Percentiles rank a stretch among this genome's conserved stretches.
Evolutionary conservation across 441 rosid genomes (phyloP).

Genomic region (Arabidopsis hybrid): DNA sequence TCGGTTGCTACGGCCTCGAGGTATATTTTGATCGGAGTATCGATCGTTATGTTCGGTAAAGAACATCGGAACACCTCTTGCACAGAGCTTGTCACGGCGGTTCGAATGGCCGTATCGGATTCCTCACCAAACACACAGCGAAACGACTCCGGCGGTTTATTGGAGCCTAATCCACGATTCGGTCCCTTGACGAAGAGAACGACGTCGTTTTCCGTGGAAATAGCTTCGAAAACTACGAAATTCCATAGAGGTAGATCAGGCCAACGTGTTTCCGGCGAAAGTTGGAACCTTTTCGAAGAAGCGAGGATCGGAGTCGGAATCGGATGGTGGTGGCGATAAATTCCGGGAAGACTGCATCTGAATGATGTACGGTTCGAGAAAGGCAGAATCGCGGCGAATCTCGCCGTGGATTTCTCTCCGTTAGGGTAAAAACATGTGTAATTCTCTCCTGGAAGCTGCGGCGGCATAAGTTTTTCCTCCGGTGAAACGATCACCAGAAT

Average conservation of each 20-base stretch:
- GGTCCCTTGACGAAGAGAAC: constrained; percentile 78
- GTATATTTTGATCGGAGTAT: constrained; percentile 48
- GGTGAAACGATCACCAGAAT: constrained; percentile 58
- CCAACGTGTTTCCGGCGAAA: constrained; percentile 32
- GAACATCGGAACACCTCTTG: constrained; percentile 85
- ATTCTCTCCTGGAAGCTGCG: neutral
- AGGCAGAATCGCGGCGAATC: constrained; percentile 55
- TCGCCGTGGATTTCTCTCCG: constrained; percentile 59
- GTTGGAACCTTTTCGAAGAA: constrained; percentile 24
- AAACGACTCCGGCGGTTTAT: constrained; percentile 53
- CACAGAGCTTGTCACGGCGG: constrained; percentile 71
- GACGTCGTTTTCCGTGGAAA: constrained; percentile 74
- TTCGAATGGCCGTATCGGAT: constrained; percentile 45
- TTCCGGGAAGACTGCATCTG: constrained; percentile 61
- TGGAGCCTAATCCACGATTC: constrained; percentile 63
- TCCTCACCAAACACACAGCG: constrained; percentile 64
- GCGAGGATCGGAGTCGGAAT: constrained; percentile 59
- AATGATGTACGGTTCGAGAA: constrained; percentile 59
- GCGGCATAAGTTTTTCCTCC: constrained; percentile 19
- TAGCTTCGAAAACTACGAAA: constrained; percentile 68
- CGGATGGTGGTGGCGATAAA: constrained; percentile 55
- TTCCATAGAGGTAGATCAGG: constrained; percentile 57
- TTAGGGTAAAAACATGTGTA: constrained; percentile 67
- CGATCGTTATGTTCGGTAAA: constrained; percentile 51
- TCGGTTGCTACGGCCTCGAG: constrained; percentile 49